Evolutionary conservation across 1,284 basidiomycete genomes (phyloP), one percentile per base, ranked within the genome.

Genomic region (Fistulinella cinereoalba): DNA sequence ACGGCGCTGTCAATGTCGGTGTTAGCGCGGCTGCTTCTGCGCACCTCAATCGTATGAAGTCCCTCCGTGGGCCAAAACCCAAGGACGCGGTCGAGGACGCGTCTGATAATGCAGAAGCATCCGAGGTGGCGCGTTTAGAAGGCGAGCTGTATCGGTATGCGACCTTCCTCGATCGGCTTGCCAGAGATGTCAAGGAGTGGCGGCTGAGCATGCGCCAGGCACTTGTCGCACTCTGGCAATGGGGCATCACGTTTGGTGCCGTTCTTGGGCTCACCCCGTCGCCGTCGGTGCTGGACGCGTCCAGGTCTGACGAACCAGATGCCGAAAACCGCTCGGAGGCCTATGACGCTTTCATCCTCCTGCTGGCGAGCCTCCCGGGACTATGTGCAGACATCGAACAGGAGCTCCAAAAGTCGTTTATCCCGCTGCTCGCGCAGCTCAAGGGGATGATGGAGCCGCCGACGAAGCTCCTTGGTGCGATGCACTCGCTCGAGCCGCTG

Each of bases 401-500:
- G 2, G 66, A 71, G 11, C 67, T 89, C 37, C 72, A 73, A 39
- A 72, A 76, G 32, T 65, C 69, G 25, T 67, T 88, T 3, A 64
- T 87, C 10, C 75, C 75, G 4, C 72, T 80, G 39, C 71, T 90
- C 22, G 70, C 72, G 7, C 65, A 72, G 38, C 68, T 89, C 8
- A 64, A 81, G 19, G 71, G 73, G 50, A 79, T 79, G 46, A 76
- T 79, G 54, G 73, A 72, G 25, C 71, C 80, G 8, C 88, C 88
- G 0, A 65, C 76, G 19, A 79, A 83, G 44, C 74, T 91, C 4
- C 68, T 90, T 3, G 72, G 75, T 24, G 81, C 81, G 2, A 84
- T 88, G 80, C 74, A 80, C 50, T 78, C 83, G 21, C 79, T 85
- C 47, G 79, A 83, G 45, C 83, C 83, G 1, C 73, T 81, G 16